Percentiles rank a stretch among this genome's conserved stretches.
phyloP scores from a whole-genome alignment of 176 grass and related monocot species.

The Oropetium thomaeum region DNA sequence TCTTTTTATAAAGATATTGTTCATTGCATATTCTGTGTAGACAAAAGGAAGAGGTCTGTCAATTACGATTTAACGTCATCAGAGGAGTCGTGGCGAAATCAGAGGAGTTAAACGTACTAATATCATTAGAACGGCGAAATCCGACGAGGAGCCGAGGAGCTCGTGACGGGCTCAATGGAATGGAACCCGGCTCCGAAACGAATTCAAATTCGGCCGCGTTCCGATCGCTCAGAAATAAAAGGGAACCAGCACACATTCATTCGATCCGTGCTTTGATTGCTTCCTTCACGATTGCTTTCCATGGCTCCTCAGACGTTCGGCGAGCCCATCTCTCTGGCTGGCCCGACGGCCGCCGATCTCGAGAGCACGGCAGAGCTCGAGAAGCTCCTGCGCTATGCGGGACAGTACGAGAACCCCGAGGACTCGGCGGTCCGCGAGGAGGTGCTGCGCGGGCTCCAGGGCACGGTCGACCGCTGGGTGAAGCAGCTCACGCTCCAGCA shows the following conservation, averaged over 20 bases:
- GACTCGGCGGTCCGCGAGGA: conserved; percentile 43
- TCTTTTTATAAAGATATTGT: too few species aligned
- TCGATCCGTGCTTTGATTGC: too few species aligned
- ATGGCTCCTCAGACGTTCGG: neutral
- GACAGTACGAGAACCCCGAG: conserved; percentile 49
- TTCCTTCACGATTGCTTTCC: neutral
- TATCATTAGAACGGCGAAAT: too few species aligned
- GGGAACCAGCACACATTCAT: too few species aligned
- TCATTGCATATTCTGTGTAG: neutral
- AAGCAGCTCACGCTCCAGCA: conserved; percentile 56
- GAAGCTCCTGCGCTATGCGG: conserved; percentile 39
- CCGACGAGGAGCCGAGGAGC: too few species aligned
- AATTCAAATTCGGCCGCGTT: neutral
- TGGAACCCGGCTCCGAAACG: neutral
- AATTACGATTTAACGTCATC: too few species aligned
- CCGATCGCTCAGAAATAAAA: neutral
- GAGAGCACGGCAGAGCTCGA: conserved; percentile 6
- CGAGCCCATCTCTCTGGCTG: conserved; percentile 21
- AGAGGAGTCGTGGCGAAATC: too few species aligned
- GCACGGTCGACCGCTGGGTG: conserved; percentile 57
- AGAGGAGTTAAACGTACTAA: too few species aligned
- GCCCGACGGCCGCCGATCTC: conserved; percentile 22
- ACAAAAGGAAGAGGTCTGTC: too few species aligned
- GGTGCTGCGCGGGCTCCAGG: conserved; percentile 55
- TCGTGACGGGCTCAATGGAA: too few species aligned